These are phyloP conservation scores for Beauveria sp. DNA, from an alignment of 2,329 filamentous ascomycete species.

Conservation along the genomic window DNA sequence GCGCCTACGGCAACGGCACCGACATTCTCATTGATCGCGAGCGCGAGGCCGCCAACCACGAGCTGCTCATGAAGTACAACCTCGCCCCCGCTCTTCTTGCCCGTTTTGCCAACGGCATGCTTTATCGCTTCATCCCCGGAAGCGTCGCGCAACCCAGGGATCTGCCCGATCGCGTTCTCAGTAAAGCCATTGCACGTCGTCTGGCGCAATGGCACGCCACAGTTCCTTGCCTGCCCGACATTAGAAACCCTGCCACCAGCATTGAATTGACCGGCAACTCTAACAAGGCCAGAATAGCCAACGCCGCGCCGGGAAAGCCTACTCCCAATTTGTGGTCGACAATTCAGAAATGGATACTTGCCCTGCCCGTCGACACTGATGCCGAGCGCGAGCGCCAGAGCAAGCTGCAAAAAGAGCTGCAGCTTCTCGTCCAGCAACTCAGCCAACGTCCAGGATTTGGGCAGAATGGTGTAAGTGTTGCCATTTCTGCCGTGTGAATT, in stretches of 20 bases:
- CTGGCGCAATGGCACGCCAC: conserved; percentile 90
- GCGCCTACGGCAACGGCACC: conserved; percentile 91
- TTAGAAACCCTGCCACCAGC: conserved; percentile 19
- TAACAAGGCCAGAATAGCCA: conserved; percentile 36
- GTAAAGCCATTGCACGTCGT: conserved; percentile 73
- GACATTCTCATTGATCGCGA: conserved; percentile 94
- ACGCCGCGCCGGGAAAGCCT: conserved; percentile 57
- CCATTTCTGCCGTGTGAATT: background rate
- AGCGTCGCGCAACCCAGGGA: conserved; percentile 74
- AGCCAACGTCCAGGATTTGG: conserved; percentile 73
- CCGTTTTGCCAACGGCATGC: conserved; percentile 89
- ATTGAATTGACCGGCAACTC: conserved; percentile 20
- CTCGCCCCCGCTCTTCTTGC: conserved; percentile 84
- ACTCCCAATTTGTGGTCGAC: conserved; percentile 91
- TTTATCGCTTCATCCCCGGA: conserved; percentile 86
- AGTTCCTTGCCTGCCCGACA: conserved; percentile 48
- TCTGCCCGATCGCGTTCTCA: conserved; percentile 66
- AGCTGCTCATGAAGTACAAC: conserved; percentile 72
- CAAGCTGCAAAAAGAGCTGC: conserved; percentile 66
- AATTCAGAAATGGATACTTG: conserved; percentile 91
- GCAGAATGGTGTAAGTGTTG: conserved; percentile 56
- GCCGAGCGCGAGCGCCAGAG: conserved; percentile 60
- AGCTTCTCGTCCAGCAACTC: conserved; percentile 60
- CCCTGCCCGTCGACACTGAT: conserved; percentile 66
- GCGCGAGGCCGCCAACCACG: conserved; percentile 72